Base-by-base conservation (phyloP, 1,284 basidiomycete species). In the Cronartium ribicola region DNA sequence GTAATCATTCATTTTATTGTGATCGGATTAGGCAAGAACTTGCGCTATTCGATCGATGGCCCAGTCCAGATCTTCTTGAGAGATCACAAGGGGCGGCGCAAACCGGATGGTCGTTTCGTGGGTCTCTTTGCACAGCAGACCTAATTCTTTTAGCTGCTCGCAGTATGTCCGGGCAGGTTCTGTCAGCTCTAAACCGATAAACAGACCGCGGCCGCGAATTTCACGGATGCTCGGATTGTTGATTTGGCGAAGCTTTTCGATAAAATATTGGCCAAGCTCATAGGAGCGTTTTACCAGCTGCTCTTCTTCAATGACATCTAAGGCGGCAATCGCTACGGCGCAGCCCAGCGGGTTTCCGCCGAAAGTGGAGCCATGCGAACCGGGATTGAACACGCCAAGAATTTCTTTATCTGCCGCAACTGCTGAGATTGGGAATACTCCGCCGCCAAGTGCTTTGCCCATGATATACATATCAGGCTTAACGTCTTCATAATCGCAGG, bases 121-220 rank as follows among this genome's bases (percentile, higher is more conserved):
- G 0, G 95, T 98, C 14, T 95, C 94, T 84, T 98, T 98, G 66
- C 94, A 94, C 77, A 96, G 84, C 73, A 96, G 85, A 7, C 94
- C 94, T 73, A 91, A 86, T 79, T 87, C 88, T 88, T 95, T 96
- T 82, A 98, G 84, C 77, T 98, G 82, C 79, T 98, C 82, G 83
- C 96, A 98, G 67, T 98, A 85, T 81, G 98, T 91, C 96, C 95
- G 98, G 5, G 95, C 95, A 2, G 90, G n/a, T n/a, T n/a, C n/a
- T n/a, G n/a, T n/a, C n/a, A n/a, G n/a, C n/a, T n/a, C n/a, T n/a
- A n/a, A n/a, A n/a, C n/a, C n/a, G n/a, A 48, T 48, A 48, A 48
- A 48, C 46, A 7, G 11, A 29, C 57, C 17, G 2, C 14, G 29
- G 46, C n/a, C 10, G n/a, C 10, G n/a, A 48, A 48, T 10, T 10